Evolutionary conservation across 1,139 yeast species (phyloP).

Genomic region (Geotrichum restrictum): DNA sequence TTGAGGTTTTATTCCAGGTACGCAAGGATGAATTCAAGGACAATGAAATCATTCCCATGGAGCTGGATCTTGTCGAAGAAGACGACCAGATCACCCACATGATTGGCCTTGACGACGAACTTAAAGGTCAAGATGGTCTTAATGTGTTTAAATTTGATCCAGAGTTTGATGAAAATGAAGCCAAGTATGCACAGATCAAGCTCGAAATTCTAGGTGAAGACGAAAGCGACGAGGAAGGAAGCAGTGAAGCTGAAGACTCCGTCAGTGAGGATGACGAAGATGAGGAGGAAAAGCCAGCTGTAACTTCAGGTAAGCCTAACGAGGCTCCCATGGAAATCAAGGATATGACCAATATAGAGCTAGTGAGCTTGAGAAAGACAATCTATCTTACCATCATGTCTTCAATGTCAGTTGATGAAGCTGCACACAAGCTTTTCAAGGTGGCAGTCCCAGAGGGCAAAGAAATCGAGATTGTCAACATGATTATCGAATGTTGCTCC

Average conservation of each 20-base stretch:
- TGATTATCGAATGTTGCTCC: slow-evolving; percentile 76
- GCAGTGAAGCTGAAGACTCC: slow-evolving; percentile 24
- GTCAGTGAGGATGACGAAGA: slow-evolving; percentile 25
- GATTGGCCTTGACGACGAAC: slow-evolving; percentile 47
- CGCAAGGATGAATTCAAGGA: slow-evolving; percentile 50
- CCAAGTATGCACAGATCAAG: slow-evolving; percentile 41
- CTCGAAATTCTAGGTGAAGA: slow-evolving; percentile 48
- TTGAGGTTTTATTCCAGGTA: slow-evolving; percentile 52
- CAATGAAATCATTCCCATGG: slow-evolving; percentile 43
- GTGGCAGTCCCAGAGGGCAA: slow-evolving; percentile 34
- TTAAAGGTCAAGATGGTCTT: slow-evolving; percentile 48
- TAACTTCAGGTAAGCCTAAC: slow-evolving; percentile 25
- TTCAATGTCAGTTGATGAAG: slow-evolving; percentile 91
- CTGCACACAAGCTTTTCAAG: slow-evolving; percentile 75
- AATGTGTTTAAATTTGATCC: slow-evolving; percentile 54
- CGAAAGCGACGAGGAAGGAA: slow-evolving; percentile 34
- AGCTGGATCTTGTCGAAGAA: slow-evolving; percentile 60
- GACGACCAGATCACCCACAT: slow-evolving; percentile 61
- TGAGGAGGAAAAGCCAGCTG: slow-evolving; percentile 28
- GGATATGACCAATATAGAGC: slow-evolving; percentile 68
- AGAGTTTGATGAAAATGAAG: slow-evolving; percentile 51
- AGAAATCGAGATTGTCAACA: slow-evolving; percentile 55
- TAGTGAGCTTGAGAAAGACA: slow-evolving; percentile 62
- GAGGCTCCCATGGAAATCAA: slow-evolving; percentile 36
- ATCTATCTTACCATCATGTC: slow-evolving; percentile 85